Base-by-base conservation (phyloP, 257 asterid genomes). In the Fraxinus anomala region DNA sequence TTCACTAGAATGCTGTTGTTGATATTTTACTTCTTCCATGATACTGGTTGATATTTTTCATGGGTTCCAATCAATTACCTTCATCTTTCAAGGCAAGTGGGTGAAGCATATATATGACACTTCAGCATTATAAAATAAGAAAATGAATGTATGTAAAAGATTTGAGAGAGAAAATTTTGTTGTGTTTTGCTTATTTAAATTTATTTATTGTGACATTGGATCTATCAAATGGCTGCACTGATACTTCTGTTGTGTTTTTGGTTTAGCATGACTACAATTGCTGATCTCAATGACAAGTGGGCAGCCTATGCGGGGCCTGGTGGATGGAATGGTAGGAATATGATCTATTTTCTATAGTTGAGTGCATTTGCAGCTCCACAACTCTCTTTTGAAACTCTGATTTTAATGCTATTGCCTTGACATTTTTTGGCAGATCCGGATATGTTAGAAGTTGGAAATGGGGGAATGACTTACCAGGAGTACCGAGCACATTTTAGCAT, bases 301-400 rank as follows among this genome's bases (percentile, higher is more conserved):
- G 98, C 98, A 5, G 89, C 98, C 34, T 96, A 92, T 80, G 99
- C 99, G 0, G 99, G 99, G 26, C 99, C 99, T 33, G 99, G 99
- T 68, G 99, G 98, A 85, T 96, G 99, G 99, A 96, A 96, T 66
- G 99, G 99, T 95, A 89, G 74, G 77, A 49, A 70, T 68, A 72
- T 44, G 78, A 70, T 72, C 81, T 73, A 49, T 65, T 68, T 74
- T 36, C 34, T 61, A 36, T 70, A 39, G 67, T 70, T 71, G 24
- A 51, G 67, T 72, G 56, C 72, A 74, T 36, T 23, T 47, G 69
- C 36, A 16, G 26, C 68, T 21, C 17, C 24, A 31, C 28, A 63
- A 31, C 28, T 21, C 72, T 24, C 37, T 37, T 6, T 19, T 47
- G 16, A 61, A 21, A 49, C 78, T 74, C 40, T 26, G 54, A 63